phyloP scores from a whole-genome alignment of 768 basidiomycete species.

The Suillus lakei region DNA sequence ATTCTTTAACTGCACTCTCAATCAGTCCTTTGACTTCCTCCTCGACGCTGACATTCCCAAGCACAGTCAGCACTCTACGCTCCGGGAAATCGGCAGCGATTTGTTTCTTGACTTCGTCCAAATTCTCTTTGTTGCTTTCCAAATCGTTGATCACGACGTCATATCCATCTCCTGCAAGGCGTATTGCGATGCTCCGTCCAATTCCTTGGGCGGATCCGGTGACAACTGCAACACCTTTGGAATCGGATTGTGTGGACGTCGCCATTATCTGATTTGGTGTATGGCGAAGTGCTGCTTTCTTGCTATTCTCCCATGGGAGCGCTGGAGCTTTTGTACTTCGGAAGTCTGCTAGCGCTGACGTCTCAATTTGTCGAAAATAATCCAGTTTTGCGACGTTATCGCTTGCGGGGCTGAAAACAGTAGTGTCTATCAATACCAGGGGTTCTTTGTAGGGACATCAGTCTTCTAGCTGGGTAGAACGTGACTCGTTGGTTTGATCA shows the following conservation, averaged over 20 bases:
- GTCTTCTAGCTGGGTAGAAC: neutral
- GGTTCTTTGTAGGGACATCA: neutral
- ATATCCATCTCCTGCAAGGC: slow-evolving; percentile 41
- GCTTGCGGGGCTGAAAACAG: neutral
- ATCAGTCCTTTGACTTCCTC: slow-evolving; percentile 37
- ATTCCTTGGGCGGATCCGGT: slow-evolving; percentile 39
- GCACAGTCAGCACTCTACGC: slow-evolving; percentile 13
- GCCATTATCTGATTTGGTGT: neutral
- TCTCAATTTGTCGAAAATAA: neutral
- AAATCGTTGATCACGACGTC: slow-evolving; percentile 42
- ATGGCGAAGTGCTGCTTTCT: neutral
- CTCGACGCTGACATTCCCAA: slow-evolving; percentile 34
- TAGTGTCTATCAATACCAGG: neutral
- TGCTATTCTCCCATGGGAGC: neutral
- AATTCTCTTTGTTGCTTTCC: slow-evolving; percentile 16
- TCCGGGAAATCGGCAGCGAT: slow-evolving; percentile 17
- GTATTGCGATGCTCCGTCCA: slow-evolving; percentile 38
- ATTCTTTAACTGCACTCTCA: slow-evolving; percentile 22
- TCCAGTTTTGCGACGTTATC: neutral
- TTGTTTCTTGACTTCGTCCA: slow-evolving; percentile 21
- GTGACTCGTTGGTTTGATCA: neutral
- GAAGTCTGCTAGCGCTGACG: neutral
- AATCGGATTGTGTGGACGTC: neutral
- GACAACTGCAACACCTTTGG: slow-evolving; percentile 36
- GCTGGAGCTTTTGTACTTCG: neutral